A percentile compares a stretch with the other conserved stretches of the same genome.
phyloP scores from a whole-genome alignment of 805 yeast genomes.

The Ogataea minuta region DNA sequence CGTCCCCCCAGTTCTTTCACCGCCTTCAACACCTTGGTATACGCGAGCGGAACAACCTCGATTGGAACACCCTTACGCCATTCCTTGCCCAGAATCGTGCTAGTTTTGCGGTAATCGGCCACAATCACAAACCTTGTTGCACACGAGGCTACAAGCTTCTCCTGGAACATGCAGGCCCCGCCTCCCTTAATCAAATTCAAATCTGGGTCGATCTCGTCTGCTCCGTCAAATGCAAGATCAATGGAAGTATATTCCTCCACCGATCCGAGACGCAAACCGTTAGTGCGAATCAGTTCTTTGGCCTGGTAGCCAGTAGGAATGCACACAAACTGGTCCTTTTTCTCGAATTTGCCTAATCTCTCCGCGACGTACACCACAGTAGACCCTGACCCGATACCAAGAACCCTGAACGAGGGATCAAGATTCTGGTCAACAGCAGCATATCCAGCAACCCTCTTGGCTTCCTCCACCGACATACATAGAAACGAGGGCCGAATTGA shows the following conservation, averaged over 20 bases:
- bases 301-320: conserved; percentile 97
- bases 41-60: conserved; percentile 88
- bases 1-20: conserved; percentile 62
- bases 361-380: conserved; percentile 96
- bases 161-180: conserved; percentile 96
- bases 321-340: conserved; percentile 62
- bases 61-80: conserved; percentile 94
- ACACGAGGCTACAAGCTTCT: conserved; percentile 86
- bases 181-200: conserved; percentile 95
- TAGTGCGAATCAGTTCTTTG: conserved; percentile 74
- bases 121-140: conserved; percentile 80
- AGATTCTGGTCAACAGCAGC: conserved; percentile 87
- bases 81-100: conserved; percentile 64
- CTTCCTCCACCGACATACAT: conserved; percentile 54
- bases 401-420: conserved; percentile 64
- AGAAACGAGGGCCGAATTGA: conserved; percentile 15
- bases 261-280: conserved; percentile 73
- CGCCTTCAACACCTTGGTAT: conserved; percentile 67
- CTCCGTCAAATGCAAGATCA: conserved; percentile 96
- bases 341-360: conserved; percentile 69
- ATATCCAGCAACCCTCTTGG: conserved; percentile 87
- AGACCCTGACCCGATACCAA: conserved; percentile 95
- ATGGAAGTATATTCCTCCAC: conserved; percentile 79
- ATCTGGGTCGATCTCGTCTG: conserved; percentile 85
- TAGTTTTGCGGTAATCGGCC: conserved; percentile 87